Conservation (phyloP, 345 rosid genomes). For the Heritiera fomes region DNA sequence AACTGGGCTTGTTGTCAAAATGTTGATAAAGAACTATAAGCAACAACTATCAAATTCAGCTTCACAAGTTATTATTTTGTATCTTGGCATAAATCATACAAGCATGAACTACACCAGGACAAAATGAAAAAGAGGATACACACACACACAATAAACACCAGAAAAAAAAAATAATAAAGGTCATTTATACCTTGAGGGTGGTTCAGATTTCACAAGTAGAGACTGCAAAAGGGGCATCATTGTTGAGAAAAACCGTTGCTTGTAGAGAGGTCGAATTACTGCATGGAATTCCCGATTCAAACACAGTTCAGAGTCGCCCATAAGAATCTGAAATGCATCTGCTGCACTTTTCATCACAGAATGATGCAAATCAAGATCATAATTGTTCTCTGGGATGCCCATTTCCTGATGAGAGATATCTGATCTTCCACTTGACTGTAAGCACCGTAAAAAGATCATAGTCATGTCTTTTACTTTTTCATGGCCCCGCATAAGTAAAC, state of each 20-base stretch:
- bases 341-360: slow-evolving; percentile 67
- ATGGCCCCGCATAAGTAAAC: slow-evolving; percentile 86
- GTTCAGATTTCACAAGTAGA: slow-evolving; percentile 48
- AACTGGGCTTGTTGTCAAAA: background rate
- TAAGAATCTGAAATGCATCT: slow-evolving; percentile 78
- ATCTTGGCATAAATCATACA: slow-evolving; percentile 4
- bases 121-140: too few relatives aligned
- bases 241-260: slow-evolving; percentile 78
- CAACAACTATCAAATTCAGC: background rate
- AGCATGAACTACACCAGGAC: slow-evolving; percentile 11
- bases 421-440: slow-evolving; percentile 40
- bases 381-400: slow-evolving; percentile 23
- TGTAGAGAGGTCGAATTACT: slow-evolving; percentile 78
- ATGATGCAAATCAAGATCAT: slow-evolving; percentile 31
- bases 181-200: slow-evolving; percentile 52
- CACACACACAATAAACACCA: slow-evolving; percentile 16
- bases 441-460: slow-evolving; percentile 55
- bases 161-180: slow-evolving; percentile 8
- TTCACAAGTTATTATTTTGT: background rate
- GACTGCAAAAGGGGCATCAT: slow-evolving; percentile 70
- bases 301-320: slow-evolving; percentile 74
- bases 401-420: slow-evolving; percentile 26
- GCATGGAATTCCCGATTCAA: slow-evolving; percentile 74
- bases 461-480: slow-evolving; percentile 67
- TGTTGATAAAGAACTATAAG: slow-evolving; percentile 17